Percentiles rank a stretch among this genome's conserved stretches.
Conservation (phyloP, 2,329 filamentous ascomycete species). For the Epichloe coenophiala region DNA sequence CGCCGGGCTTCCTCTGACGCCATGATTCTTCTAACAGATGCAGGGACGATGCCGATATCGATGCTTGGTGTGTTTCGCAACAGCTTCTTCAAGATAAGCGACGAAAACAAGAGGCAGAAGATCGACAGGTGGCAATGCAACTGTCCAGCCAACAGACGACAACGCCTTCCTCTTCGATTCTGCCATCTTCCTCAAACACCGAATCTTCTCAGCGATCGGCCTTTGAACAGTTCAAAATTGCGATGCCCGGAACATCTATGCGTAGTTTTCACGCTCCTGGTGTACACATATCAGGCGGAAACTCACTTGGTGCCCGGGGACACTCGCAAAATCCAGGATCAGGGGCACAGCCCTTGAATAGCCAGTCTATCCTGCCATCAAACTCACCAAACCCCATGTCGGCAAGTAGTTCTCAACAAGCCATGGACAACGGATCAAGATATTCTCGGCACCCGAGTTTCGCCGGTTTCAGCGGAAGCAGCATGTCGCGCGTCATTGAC, state of each 20-base stretch:
- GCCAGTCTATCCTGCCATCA: background rate
- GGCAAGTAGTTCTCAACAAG: background rate
- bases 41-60: constrained; percentile 21
- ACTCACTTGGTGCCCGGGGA: background rate
- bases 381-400: background rate
- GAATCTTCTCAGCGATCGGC: constrained; percentile 8
- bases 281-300: background rate
- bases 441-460: background rate
- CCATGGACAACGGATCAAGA: background rate
- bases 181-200: background rate
- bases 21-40: background rate
- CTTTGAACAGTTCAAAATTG: constrained; percentile 5
- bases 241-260: background rate
- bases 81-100: constrained; percentile 23
- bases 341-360: background rate
- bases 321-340: background rate
- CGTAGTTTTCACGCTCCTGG: no score
- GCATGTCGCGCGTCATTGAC: constrained; percentile 22
- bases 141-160: constrained; percentile 12
- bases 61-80: constrained; percentile 16
- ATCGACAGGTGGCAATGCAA: constrained; percentile 15
- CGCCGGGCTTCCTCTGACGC: background rate
- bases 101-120: constrained; percentile 15
- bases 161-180: background rate
- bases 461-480: constrained; percentile 2